Evolutionary conservation across 805 yeast species (phyloP).

Genomic region (Kodamaea kakaduensis): DNA sequence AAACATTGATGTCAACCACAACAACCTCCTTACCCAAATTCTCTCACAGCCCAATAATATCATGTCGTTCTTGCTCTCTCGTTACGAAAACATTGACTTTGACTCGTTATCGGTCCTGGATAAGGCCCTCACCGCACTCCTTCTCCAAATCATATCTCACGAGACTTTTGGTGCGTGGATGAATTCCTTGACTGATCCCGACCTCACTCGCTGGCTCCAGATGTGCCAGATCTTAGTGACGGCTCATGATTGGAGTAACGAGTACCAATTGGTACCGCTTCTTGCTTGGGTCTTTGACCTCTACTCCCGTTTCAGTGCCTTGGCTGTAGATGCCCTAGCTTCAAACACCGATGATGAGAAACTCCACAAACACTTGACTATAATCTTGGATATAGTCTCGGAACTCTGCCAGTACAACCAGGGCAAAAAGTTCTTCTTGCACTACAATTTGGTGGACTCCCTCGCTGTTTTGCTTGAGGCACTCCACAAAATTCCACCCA

Average conservation of each 20-base stretch:
- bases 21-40: slow-evolving; percentile 2
- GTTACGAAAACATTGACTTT: slow-evolving; percentile 8
- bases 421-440: slow-evolving; percentile 38
- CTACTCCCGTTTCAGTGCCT: slow-evolving; percentile 17
- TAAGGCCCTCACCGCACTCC: slow-evolving; percentile 2
- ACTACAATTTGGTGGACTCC: slow-evolving; percentile 33
- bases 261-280: slow-evolving; percentile 32
- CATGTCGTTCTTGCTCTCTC: slow-evolving; percentile 6
- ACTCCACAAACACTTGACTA: slow-evolving; percentile 15
- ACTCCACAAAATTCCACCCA: slow-evolving; percentile 34
- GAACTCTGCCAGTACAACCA: slow-evolving; percentile 39
- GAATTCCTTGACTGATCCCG: background rate
- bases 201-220: slow-evolving; percentile 16
- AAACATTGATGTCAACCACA: slow-evolving; percentile 1
- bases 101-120: slow-evolving; percentile 2
- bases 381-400: slow-evolving; percentile 39
- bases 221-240: slow-evolving; percentile 34
- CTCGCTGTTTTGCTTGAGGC: slow-evolving; percentile 35
- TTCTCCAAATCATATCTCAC: slow-evolving; percentile 10
- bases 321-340: slow-evolving; percentile 5
- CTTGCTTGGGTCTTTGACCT: slow-evolving; percentile 40
- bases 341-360: slow-evolving; percentile 4
- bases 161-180: slow-evolving; percentile 15
- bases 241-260: slow-evolving; percentile 37
- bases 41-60: slow-evolving; percentile 2